Evolutionary conservation across 495 filamentous ascomycete species (phyloP).

Genomic region (Bathelium albidoporum): DNA sequence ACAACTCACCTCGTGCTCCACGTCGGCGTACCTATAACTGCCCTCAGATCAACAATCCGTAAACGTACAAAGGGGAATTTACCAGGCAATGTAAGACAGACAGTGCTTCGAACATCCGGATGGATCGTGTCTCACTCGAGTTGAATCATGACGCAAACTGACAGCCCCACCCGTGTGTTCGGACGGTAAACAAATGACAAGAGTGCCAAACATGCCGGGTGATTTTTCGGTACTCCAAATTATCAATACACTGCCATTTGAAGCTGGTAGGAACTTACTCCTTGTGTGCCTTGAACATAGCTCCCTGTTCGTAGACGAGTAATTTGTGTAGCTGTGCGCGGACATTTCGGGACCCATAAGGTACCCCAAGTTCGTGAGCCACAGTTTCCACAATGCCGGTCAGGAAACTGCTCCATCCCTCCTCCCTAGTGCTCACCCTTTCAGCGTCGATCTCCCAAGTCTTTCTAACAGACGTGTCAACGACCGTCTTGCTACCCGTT

Average conservation of each 20-base stretch:
- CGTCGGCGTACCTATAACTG: conserved; percentile 38
- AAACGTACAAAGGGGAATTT: conserved; percentile 2
- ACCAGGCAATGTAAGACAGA: conserved; percentile 38
- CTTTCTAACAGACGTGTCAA: conserved; percentile 40
- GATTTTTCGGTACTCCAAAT: conserved; percentile 37
- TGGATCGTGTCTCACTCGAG: conserved; percentile 30
- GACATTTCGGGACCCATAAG: conserved; percentile 16
- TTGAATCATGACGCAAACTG: conserved; percentile 32
- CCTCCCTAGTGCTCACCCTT: conserved; percentile 36
- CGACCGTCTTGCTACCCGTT: conserved; percentile 35
- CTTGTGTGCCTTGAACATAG: conserved; percentile 43
- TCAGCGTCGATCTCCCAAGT: conserved; percentile 41
- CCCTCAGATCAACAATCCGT: not conserved
- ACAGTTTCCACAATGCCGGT: conserved; percentile 18
- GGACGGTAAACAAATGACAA: conserved; percentile 45
- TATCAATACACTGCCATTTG: not conserved
- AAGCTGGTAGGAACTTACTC: conserved; percentile 27
- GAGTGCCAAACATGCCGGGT: conserved; percentile 47
- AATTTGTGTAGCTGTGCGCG: conserved; percentile 44
- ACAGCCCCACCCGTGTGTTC: conserved; percentile 44
- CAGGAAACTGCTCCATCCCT: conserved; percentile 26
- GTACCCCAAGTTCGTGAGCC: conserved; percentile 7
- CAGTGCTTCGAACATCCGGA: conserved; percentile 25
- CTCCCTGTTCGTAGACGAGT: conserved; percentile 45
- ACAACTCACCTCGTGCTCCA: conserved; percentile 44